Evolutionary conservation across 2,329 filamentous ascomycete species (phyloP).

Genomic region (Phialophora tarda): DNA sequence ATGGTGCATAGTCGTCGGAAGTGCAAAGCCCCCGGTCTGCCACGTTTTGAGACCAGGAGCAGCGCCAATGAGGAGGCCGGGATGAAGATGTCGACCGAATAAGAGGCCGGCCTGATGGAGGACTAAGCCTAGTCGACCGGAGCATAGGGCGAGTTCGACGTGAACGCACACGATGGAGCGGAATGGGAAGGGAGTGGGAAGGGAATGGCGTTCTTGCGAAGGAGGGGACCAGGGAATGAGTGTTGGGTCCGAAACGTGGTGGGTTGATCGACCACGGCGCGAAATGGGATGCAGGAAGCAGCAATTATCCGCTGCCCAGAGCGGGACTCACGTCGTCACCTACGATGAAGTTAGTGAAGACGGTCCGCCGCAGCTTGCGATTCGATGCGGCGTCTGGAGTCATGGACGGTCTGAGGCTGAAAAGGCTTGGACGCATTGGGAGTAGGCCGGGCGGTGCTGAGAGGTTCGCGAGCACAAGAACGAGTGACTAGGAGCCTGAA

Average conservation of each 20-base stretch:
- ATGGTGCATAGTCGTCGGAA: constrained; percentile 17
- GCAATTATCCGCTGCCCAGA: constrained; percentile 11
- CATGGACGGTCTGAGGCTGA: constrained; percentile 35
- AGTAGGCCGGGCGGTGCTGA: constrained; percentile 35
- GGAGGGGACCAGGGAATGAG: not conserved
- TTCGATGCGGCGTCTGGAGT: constrained; percentile 22
- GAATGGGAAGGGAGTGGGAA: constrained; percentile 11
- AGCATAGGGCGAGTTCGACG: not conserved
- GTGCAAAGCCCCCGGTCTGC: constrained; percentile 20
- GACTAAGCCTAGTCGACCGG: constrained; percentile 26
- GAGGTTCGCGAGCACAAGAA: constrained; percentile 22
- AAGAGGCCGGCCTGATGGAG: constrained; percentile 28
- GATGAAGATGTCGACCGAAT: constrained; percentile 22
- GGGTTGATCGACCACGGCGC: constrained; percentile 15
- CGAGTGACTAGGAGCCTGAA: constrained; percentile 22
- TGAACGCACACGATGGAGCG: constrained; percentile 3
- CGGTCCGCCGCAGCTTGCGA: constrained; percentile 9
- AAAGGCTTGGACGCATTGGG: constrained; percentile 30
- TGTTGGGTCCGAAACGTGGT: constrained; percentile 36
- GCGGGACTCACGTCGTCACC: constrained; percentile 32
- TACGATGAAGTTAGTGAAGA: constrained; percentile 19
- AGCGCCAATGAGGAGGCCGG: constrained; percentile 29
- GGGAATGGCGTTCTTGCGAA: not conserved
- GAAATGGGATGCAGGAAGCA: constrained; percentile 14
- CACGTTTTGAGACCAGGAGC: constrained; percentile 25